Evolutionary conservation across 1,139 yeast species (phyloP).

Genomic region (Torulaspora pretoriensis): DNA sequence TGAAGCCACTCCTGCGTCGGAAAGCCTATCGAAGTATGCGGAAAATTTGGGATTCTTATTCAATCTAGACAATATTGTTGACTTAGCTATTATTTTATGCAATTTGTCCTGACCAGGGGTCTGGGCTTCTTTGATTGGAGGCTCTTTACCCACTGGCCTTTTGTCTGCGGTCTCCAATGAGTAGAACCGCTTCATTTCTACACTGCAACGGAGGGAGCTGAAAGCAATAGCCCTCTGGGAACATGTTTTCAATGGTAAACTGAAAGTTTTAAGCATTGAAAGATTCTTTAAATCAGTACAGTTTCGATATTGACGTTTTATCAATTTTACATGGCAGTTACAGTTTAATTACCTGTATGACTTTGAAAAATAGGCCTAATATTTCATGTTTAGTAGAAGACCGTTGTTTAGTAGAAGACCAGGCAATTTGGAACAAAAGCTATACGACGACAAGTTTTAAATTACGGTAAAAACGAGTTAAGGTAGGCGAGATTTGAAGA

Average conservation of each 20-base stretch:
- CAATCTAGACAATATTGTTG: conserved; percentile 25
- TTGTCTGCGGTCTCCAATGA: conserved; percentile 4
- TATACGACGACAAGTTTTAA: too few relatives aligned
- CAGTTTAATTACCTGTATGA: too few relatives aligned
- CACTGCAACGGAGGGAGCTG: background rate
- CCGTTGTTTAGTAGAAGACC: too few relatives aligned
- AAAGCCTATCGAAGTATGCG: conserved; percentile 26
- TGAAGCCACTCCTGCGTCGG: conserved; percentile 54
- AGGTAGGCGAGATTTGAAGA: too few relatives aligned
- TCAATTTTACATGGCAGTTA: too few relatives aligned
- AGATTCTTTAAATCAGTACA: background rate
- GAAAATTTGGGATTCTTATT: conserved; percentile 25
- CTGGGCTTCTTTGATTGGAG: background rate
- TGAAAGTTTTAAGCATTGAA: background rate
- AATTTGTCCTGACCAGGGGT: conserved; percentile 18
- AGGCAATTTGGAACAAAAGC: too few relatives aligned
- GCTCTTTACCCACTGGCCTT: background rate
- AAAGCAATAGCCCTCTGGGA: background rate
- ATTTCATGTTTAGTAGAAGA: too few relatives aligned
- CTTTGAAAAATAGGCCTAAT: too few relatives aligned
- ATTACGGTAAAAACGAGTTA: too few relatives aligned
- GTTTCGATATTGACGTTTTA: too few relatives aligned
- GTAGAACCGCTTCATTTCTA: conserved; percentile 2
- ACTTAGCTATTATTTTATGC: conserved; percentile 25
- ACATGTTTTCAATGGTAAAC: background rate